A percentile compares a stretch with the other conserved stretches of the same genome.
Evolutionary conservation across 208 protist species (phyloP).

Genomic region (Tritrichomonas foetus): DNA sequence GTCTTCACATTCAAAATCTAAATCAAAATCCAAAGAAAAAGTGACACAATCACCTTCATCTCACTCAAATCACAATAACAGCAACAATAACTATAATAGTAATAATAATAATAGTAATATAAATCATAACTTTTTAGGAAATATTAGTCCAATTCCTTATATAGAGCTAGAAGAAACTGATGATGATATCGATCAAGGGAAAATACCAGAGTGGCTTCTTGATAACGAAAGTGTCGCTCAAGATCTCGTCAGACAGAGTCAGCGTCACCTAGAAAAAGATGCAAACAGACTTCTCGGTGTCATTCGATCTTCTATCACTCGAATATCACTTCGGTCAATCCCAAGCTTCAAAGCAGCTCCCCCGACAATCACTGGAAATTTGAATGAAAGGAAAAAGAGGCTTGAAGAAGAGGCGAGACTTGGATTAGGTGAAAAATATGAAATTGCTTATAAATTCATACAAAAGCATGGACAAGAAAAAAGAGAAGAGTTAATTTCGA

Average conservation of each 20-base stretch:
- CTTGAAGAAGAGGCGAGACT: background rate
- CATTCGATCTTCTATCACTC: background rate
- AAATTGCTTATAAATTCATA: background rate
- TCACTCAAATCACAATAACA: too few relatives aligned
- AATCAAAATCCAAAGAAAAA: background rate
- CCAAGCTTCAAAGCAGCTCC: background rate
- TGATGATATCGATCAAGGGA: background rate
- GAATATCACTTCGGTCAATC: background rate
- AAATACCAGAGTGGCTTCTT: background rate
- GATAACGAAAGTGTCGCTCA: background rate
- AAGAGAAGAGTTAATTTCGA: background rate
- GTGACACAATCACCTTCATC: too few relatives aligned
- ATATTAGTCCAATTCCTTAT: too few relatives aligned
- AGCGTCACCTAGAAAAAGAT: background rate
- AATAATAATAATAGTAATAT: too few relatives aligned
- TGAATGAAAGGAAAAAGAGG: background rate
- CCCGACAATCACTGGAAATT: background rate
- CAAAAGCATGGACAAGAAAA: conserved; percentile 12
- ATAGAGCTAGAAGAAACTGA: background rate
- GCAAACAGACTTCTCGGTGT: conserved; percentile 13
- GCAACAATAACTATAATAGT: too few relatives aligned
- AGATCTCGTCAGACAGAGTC: background rate
- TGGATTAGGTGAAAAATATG: background rate
- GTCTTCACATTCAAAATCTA: background rate
- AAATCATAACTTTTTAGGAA: too few relatives aligned